These are phyloP conservation scores for Umbelopsis vinacea DNA, from an alignment of 192 early-diverging fungal genomes.

Conservation along the genomic window DNA sequence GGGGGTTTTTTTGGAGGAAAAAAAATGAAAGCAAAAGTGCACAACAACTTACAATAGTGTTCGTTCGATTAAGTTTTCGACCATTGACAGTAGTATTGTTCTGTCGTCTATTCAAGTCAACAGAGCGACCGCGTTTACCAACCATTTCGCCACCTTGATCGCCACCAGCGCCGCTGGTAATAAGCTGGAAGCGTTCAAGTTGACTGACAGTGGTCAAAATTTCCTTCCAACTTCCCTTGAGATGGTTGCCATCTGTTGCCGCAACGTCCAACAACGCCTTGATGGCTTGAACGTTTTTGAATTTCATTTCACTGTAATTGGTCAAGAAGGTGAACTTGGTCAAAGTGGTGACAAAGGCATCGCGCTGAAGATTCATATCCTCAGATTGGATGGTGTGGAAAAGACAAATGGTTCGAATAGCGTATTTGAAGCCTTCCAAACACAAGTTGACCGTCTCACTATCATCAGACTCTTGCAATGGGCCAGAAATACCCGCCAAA, in stretches of 20 bases:
- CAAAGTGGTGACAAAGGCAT: constrained; percentile 91
- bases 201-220: constrained; percentile 84
- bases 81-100: constrained; percentile 9
- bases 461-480: constrained; percentile 85
- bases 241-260: constrained; percentile 63
- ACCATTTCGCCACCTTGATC: not conserved
- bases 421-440: constrained; percentile 77
- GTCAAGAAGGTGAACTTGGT: constrained; percentile 87
- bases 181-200: constrained; percentile 86
- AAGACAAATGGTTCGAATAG: constrained; percentile 79
- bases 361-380: constrained; percentile 85
- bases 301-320: constrained; percentile 82
- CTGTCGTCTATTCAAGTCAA: constrained; percentile 24
- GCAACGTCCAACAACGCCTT: constrained; percentile 83
- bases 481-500: constrained; percentile 79
- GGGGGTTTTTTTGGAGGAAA: too few species aligned
- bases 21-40: not conserved
- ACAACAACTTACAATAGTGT: constrained; percentile 21
- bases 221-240: constrained; percentile 79
- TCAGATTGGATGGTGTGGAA: constrained; percentile 60
- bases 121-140: not conserved
- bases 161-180: constrained; percentile 56
- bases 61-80: constrained; percentile 14
- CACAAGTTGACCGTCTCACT: constrained; percentile 71
- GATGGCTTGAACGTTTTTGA: constrained; percentile 93